phyloP scores from a whole-genome alignment of 768 basidiomycete genomes.

The Gautieria morchelliformis region DNA sequence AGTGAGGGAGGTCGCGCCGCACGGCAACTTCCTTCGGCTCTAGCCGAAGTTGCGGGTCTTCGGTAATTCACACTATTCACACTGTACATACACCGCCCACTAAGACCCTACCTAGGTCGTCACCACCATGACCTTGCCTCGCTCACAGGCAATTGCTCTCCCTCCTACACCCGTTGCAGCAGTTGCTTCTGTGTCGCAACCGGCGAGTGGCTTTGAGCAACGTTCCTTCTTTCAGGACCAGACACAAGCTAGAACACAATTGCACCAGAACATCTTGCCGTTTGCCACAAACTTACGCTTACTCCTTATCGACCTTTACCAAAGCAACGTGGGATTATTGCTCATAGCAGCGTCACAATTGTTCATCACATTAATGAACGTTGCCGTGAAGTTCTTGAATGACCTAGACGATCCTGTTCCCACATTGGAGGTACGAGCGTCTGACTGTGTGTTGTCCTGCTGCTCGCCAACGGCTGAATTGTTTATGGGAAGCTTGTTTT shows the following conservation, averaged over 20 bases:
- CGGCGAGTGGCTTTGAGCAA: background rate
- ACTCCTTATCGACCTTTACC: slow-evolving; percentile 3
- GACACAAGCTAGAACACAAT: background rate
- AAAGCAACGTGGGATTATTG: slow-evolving; percentile 47
- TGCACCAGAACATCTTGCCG: background rate
- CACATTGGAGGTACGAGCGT: slow-evolving; percentile 38
- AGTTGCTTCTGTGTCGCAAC: background rate
- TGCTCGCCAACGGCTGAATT: background rate
- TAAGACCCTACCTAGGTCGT: too few relatives aligned
- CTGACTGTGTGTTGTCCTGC: background rate
- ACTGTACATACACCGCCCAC: too few relatives aligned
- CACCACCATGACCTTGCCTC: background rate
- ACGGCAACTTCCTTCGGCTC: too few relatives aligned
- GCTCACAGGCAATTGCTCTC: background rate
- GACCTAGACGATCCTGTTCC: slow-evolving; percentile 48
- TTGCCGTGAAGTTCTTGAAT: slow-evolving; percentile 55
- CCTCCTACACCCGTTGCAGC: background rate
- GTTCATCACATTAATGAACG: slow-evolving; percentile 52
- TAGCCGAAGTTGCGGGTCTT: too few relatives aligned
- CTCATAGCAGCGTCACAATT: slow-evolving; percentile 48
- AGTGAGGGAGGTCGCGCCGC: too few relatives aligned
- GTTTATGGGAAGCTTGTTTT: slow-evolving; percentile 33
- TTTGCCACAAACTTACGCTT: background rate
- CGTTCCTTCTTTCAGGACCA: background rate
- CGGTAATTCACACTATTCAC: too few relatives aligned